These are phyloP conservation scores for Marasmius oreades DNA, from an alignment of 1,284 basidiomycete species.

Conservation along the genomic window DNA sequence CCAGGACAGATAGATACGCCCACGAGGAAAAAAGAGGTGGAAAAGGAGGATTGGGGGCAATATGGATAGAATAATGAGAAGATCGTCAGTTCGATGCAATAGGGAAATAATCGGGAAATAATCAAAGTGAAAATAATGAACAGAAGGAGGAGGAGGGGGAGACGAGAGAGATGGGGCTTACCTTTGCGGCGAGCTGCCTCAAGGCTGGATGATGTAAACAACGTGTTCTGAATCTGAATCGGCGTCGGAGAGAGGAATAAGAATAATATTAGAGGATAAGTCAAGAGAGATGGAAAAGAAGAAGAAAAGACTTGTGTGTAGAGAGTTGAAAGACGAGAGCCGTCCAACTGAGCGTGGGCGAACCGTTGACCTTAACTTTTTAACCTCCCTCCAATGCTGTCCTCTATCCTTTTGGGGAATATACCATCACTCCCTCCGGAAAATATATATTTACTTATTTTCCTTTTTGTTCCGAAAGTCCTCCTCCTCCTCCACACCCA, in stretches of 20 bases:
- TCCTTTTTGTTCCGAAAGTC: background rate
- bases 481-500: background rate
- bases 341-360: constrained; percentile 6
- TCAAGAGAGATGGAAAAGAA: background rate
- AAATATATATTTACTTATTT: background rate
- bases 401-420: background rate
- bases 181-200: background rate
- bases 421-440: background rate
- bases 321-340: constrained; percentile 1
- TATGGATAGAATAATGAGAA: constrained; percentile 59
- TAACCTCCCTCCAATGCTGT: background rate
- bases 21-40: constrained; percentile 28
- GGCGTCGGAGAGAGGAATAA: background rate
- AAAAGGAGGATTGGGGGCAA: constrained; percentile 41
- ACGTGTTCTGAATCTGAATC: background rate
- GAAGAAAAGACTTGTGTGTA: background rate
- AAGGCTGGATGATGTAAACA: background rate
- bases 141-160: constrained; percentile 2
- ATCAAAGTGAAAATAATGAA: constrained; percentile 39
- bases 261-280: background rate
- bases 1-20: constrained; percentile 40
- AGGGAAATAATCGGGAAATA: constrained; percentile 30
- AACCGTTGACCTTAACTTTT: background rate
- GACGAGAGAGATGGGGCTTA: background rate
- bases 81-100: constrained; percentile 41